Evolutionary conservation across 805 yeast genomes (phyloP).

Genomic region (Metschnikowia corniflorae): DNA sequence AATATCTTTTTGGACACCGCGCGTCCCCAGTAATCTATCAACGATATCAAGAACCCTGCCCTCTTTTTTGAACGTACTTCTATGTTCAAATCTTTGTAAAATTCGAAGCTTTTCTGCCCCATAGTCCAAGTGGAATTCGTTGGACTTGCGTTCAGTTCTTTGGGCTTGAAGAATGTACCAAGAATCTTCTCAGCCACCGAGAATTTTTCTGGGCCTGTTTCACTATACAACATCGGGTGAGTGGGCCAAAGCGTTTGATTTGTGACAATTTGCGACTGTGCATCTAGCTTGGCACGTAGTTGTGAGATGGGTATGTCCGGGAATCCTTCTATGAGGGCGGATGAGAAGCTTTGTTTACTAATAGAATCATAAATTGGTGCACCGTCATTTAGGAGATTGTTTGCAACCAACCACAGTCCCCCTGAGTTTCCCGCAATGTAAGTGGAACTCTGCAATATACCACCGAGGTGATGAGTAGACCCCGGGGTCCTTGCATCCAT

Average conservation of each 20-base stretch:
- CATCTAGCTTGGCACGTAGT: constrained; percentile 9
- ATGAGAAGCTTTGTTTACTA: constrained; percentile 27
- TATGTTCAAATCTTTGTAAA: constrained; percentile 50
- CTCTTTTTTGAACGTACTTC: constrained; percentile 51
- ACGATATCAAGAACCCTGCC: constrained; percentile 52
- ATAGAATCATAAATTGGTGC: constrained; percentile 21
- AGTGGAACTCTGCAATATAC: constrained; percentile 50
- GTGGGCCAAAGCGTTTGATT: constrained; percentile 44
- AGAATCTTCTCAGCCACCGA: constrained; percentile 6
- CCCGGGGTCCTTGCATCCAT: constrained; percentile 44
- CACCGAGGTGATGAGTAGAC: constrained; percentile 38
- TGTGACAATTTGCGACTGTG: constrained; percentile 57
- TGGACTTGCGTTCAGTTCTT: neutral
- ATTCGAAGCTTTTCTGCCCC: constrained; percentile 20
- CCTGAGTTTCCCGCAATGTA: constrained; percentile 69
- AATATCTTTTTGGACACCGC: constrained; percentile 51
- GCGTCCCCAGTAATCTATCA: constrained; percentile 69
- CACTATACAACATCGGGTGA: constrained; percentile 2
- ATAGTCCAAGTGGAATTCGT: neutral
- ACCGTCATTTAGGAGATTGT: constrained; percentile 31
- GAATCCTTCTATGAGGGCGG: constrained; percentile 53
- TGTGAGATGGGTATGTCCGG: constrained; percentile 45
- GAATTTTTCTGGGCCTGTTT: constrained; percentile 7
- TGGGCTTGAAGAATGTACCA: constrained; percentile 10
- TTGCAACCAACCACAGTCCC: constrained; percentile 67